Evolutionary conservation across 1,284 basidiomycete genomes (phyloP).

Genomic region (Schizophyllum commune): DNA sequence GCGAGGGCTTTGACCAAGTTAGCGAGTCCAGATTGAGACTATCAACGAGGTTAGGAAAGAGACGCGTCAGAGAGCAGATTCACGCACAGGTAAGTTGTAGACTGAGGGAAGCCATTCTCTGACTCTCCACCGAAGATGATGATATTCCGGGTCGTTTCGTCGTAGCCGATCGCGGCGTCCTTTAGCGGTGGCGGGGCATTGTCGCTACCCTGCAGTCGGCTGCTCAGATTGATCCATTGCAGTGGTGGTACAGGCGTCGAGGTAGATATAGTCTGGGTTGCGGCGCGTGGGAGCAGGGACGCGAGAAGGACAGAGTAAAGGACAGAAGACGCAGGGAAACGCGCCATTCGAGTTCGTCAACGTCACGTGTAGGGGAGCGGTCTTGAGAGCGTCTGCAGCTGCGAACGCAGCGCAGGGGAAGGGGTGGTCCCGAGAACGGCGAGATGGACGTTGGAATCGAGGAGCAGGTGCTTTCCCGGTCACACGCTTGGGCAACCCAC

Average conservation of each 20-base stretch:
- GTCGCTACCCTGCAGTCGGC: slow-evolving; percentile 42
- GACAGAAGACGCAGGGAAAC: slow-evolving; percentile 11
- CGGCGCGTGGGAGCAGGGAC: slow-evolving; percentile 24
- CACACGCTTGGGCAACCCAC: background rate
- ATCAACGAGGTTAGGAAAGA: slow-evolving; percentile 9
- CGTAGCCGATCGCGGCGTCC: slow-evolving; percentile 64
- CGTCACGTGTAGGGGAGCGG: background rate
- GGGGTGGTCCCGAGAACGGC: background rate
- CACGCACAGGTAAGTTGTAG: slow-evolving; percentile 60
- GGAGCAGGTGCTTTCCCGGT: background rate
- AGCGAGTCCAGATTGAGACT: slow-evolving; percentile 55
- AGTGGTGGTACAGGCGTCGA: slow-evolving; percentile 40
- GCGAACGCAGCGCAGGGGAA: too few species aligned
- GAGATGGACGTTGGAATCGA: background rate
- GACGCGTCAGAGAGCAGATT: slow-evolving; percentile 1
- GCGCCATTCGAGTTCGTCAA: slow-evolving; percentile 16
- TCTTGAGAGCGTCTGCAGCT: background rate
- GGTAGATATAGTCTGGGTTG: slow-evolving; percentile 19
- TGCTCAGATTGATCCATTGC: slow-evolving; percentile 69
- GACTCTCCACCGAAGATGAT: slow-evolving; percentile 74
- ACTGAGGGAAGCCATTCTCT: slow-evolving; percentile 50
- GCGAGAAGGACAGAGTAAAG: slow-evolving; percentile 17
- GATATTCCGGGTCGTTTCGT: slow-evolving; percentile 44
- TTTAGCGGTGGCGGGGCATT: slow-evolving; percentile 51
- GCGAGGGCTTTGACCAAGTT: slow-evolving; percentile 49